Evolutionary conservation across 129 eudicot species (phyloP), one percentile per base, ranked within the genome.

Genomic region (Centella asiatica): DNA sequence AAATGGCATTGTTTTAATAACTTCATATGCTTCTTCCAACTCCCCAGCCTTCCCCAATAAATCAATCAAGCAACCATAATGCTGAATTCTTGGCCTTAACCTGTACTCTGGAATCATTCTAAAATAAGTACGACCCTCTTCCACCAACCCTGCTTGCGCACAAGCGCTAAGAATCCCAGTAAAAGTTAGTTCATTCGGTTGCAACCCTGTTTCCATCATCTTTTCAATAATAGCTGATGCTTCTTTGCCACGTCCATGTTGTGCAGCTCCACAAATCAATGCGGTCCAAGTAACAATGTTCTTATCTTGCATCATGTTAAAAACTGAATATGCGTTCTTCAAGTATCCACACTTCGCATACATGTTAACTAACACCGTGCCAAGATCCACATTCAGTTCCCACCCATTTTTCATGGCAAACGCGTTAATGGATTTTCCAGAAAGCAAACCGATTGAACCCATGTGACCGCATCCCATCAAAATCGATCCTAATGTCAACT

Each of bases 1-100:
- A 12, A 68, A 13, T 29, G 76, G 74, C 95, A 82, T 80, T 17
- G 58, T 82, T 27, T 60, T 68, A 15, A 83, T 86, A 68, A 80
- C 72, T 27, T 77, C 90, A 45, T 72, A 83, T 11, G 95, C 90
- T 64, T 83, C 82, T 46, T 67, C 78, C 6, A 86, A 67, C 44
- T 64, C 55, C 36, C 90, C 95, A 1, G 85, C 77, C 65, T 80
- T 86, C 9, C 95, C 95, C 69, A 72, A 75, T 74, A 86, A 55
- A 69, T 82, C 87, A 45, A 86, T 87, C 84, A 86, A 66, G 64
- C 95, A 86, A 31, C 95, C 77, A 53, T 77, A 86, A 59, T 86
- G 95, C 66, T 86, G 86, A 69, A 86, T 70, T 55, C 60, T 80
- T 4, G 90, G 87, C 69, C 76, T 75, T 59, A 82, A 45, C 0